Conservation (phyloP, 83 land plant species). For the Thuja plicata region DNA sequence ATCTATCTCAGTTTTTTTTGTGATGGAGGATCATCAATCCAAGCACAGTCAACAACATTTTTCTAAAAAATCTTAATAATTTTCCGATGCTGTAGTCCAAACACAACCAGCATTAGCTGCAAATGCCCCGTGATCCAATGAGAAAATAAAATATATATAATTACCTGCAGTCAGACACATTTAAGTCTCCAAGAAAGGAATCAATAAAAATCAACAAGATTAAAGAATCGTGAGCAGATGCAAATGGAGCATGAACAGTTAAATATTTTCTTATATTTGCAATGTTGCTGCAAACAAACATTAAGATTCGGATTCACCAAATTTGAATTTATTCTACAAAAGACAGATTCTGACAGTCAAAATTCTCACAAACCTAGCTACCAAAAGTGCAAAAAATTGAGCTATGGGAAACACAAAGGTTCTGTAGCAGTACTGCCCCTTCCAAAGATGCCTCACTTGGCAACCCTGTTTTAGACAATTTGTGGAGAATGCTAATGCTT, state of each 20-base stretch:
- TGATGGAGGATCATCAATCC: not conserved
- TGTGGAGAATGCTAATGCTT: too few species aligned
- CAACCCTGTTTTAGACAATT: too few species aligned
- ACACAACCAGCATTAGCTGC: not conserved
- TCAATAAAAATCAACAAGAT: not conserved
- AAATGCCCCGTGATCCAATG: not conserved
- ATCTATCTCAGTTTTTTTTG: not conserved
- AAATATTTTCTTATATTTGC: not conserved
- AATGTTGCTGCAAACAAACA: not conserved
- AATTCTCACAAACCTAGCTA: too few species aligned
- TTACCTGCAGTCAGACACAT: not conserved
- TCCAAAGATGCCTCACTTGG: too few species aligned
- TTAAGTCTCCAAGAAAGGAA: not conserved
- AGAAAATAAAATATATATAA: not conserved
- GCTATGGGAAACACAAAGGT: too few species aligned
- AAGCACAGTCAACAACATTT: not conserved
- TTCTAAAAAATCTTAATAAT: not conserved
- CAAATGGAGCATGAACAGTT: not conserved
- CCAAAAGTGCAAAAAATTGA: too few species aligned
- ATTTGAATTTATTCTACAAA: not conserved
- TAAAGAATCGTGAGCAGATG: not conserved
- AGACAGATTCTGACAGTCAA: too few species aligned
- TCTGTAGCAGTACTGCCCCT: too few species aligned
- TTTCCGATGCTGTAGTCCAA: not conserved
- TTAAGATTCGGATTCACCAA: not conserved